phyloP scores from a whole-genome alignment of 177 flowering plant genomes.

The Vitis hybrid region DNA sequence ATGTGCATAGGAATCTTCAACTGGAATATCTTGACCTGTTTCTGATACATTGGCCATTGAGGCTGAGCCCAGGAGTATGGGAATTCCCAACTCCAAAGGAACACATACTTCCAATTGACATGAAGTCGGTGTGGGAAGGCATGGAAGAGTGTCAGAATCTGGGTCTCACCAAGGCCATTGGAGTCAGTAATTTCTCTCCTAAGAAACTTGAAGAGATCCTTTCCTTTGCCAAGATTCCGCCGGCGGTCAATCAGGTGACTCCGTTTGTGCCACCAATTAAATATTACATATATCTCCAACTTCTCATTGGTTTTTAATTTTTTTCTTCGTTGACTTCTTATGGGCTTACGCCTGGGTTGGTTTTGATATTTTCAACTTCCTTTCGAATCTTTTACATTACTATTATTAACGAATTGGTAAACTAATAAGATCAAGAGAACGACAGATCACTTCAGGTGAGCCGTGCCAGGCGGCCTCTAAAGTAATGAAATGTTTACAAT shows the following conservation, averaged over 20 bases:
- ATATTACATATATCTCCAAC: too few species aligned
- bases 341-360: too few species aligned
- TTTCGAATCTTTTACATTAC: too few species aligned
- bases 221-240: conserved; percentile 2
- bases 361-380: too few species aligned
- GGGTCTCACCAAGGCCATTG: not conserved
- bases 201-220: not conserved
- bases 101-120: not conserved
- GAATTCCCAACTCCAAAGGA: not conserved
- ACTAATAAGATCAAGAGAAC: too few species aligned
- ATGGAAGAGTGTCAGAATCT: conserved; percentile 4
- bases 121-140: conserved; percentile 1
- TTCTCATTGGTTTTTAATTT: too few species aligned
- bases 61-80: not conserved
- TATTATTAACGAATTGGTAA: too few species aligned
- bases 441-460: too few species aligned
- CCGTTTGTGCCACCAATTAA: not conserved
- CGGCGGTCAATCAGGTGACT: not conserved
- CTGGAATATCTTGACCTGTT: not conserved
- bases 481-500: too few species aligned
- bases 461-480: too few species aligned
- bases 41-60: not conserved
- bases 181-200: conserved; percentile 4
- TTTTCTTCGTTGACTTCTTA: too few species aligned
- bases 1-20: not conserved